Base-by-base conservation (phyloP, 2,329 filamentous ascomycete genomes). In the Colletotrichum truncatum region DNA sequence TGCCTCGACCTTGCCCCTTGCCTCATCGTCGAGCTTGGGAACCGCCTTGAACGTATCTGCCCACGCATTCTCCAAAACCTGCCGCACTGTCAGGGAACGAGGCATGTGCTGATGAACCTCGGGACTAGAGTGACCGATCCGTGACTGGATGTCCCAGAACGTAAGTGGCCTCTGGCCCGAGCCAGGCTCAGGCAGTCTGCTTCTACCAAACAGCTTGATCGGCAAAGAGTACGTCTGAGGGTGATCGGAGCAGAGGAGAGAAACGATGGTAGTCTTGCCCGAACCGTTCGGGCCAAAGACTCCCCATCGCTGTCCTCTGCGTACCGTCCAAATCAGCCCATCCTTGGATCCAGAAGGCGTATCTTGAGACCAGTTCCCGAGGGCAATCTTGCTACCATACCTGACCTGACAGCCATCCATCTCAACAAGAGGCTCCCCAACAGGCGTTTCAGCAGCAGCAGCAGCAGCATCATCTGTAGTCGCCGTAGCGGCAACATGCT, bases 21-120 rank as follows among this genome's bases (percentile, higher is more conserved):
- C 87, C 9, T 85, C 78, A 1, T 80, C 74, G 36, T 88, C 84
- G 1, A 98, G 80, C 43, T 81, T 85, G 0, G 96, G 91, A 67
- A 85, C 88, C 1, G 89, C 85, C 14, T 91, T 84, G 70, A 97
- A 97, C 0, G 96, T 97, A 63, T 97, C 93, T 2, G 94, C 91
- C 91, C 93, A 98, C 0, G 95, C 94, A 52, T 91, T 95, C 74
- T 96, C 93, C 0, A 99, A 76, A 0, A 93, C 87, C 52, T 91
- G 85, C 2, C 93, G 87, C 9, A 97, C 80, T 0, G 89, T 91
- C 48, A 97, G 82, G 34, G 86, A 83, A 51, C 91, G 90, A 1
- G 96, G 95, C 80, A 98, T 98, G 77, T 97, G 94, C 55, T 93
- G 90, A 73, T 98, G 94, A 4, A 98, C 92, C 75, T 98, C 96